Evolutionary conservation across 2,329 filamentous ascomycete species (phyloP).

Genomic region (Blastomyces parvus): DNA sequence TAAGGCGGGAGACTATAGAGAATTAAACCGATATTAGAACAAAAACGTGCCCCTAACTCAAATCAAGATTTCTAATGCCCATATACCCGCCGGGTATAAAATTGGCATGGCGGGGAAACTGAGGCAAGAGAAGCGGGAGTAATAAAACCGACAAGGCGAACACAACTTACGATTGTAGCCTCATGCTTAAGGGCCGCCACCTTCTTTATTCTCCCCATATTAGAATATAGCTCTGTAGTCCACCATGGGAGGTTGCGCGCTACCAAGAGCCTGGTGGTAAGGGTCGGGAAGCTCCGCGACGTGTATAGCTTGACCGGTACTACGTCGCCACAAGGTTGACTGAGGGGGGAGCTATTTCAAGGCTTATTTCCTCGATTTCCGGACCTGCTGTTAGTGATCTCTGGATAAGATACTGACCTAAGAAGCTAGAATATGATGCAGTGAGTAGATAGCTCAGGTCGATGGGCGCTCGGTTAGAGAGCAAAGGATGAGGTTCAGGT

Average conservation of each 20-base stretch:
- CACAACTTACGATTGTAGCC: conserved; percentile 39
- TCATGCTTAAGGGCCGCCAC: conserved; percentile 44
- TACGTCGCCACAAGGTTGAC: conserved; percentile 3
- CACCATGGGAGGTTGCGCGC: conserved; percentile 31
- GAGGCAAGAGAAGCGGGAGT: background rate
- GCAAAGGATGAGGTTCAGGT: background rate
- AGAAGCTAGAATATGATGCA: background rate
- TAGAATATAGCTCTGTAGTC: conserved; percentile 26
- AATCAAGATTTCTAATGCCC: background rate
- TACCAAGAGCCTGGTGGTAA: conserved; percentile 3
- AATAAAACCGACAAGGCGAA: conserved; percentile 7
- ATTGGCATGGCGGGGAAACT: background rate
- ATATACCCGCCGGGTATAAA: background rate
- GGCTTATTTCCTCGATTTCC: background rate
- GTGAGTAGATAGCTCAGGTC: background rate
- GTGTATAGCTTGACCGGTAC: background rate
- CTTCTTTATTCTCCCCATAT: conserved; percentile 47
- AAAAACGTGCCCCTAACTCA: background rate
- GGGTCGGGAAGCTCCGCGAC: background rate
- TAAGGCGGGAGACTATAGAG: conserved; percentile 70
- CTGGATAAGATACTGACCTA: background rate
- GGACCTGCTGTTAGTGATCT: background rate
- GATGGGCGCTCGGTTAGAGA: background rate
- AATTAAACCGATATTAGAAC: background rate
- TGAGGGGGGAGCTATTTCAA: background rate